Percentiles rank a stretch among this genome's conserved stretches.
phyloP scores from a whole-genome alignment of 2,329 filamentous ascomycete genomes.

The Hymenoscyphus salicellus region DNA sequence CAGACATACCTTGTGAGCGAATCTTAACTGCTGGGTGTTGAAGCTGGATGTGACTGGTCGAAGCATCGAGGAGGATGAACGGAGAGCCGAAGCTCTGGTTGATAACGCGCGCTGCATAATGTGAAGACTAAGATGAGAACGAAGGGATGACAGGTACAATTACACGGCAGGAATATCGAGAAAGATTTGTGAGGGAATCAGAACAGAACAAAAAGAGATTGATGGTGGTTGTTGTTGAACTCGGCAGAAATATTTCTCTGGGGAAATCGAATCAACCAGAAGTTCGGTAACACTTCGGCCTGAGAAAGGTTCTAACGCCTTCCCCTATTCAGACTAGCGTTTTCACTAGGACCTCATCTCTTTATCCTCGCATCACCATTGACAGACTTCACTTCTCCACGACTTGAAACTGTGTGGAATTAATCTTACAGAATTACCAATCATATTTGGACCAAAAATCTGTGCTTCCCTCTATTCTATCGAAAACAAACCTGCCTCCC shows the following conservation, averaged over 20 bases:
- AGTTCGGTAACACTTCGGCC: neutral
- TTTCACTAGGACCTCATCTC: no score
- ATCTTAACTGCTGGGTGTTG: constrained; percentile 84
- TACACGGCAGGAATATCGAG: constrained; percentile 20
- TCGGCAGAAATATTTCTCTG: neutral
- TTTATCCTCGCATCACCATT: no score
- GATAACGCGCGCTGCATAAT: constrained; percentile 95
- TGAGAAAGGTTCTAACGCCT: no score
- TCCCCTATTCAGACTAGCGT: no score
- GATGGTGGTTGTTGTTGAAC: neutral
- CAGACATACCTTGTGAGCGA: constrained; percentile 84
- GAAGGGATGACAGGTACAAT: constrained; percentile 26
- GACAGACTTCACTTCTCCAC: no score
- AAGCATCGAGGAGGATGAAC: constrained; percentile 58
- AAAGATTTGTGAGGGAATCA: constrained; percentile 10
- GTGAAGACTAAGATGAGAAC: constrained; percentile 31
- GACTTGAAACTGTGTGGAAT: neutral
- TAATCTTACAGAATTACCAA: neutral
- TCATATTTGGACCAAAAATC: neutral
- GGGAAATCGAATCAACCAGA: neutral
- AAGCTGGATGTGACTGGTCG: constrained; percentile 56
- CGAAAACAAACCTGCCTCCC: neutral
- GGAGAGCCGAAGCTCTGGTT: constrained; percentile 77
- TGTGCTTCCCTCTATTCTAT: neutral
- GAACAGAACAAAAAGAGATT: constrained; percentile 10